Evolutionary conservation across 495 filamentous ascomycete species (phyloP).

Genomic region (Usnea hakonensis): DNA sequence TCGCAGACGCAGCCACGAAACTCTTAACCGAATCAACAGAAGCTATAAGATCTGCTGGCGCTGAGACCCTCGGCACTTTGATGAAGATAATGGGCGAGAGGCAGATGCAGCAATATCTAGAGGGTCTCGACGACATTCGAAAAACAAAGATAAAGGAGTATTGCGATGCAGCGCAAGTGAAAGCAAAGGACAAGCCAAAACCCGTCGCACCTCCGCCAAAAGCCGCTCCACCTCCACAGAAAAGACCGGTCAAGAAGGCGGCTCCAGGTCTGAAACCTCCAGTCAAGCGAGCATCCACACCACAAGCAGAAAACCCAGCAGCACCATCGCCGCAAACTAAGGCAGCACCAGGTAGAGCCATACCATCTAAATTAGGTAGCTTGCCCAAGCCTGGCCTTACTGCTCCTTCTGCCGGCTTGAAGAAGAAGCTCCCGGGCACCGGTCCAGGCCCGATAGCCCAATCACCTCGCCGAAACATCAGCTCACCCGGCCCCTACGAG

Average conservation of each 20-base stretch:
- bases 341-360: slow-evolving; percentile 47
- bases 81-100: slow-evolving; percentile 99
- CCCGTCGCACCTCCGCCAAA: slow-evolving; percentile 61
- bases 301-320: slow-evolving; percentile 44
- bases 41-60: slow-evolving; percentile 74
- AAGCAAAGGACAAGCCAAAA: slow-evolving; percentile 95
- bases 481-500: slow-evolving; percentile 49
- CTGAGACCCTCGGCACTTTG: slow-evolving; percentile 84
- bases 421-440: slow-evolving; percentile 57
- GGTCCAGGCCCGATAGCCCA: slow-evolving; percentile 42
- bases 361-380: slow-evolving; percentile 55
- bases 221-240: slow-evolving; percentile 35
- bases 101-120: slow-evolving; percentile 92
- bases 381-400: slow-evolving; percentile 60
- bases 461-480: slow-evolving; percentile 56
- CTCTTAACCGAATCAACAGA: slow-evolving; percentile 82
- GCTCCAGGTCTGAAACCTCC: slow-evolving; percentile 46
- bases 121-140: slow-evolving; percentile 89
- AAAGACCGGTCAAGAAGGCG: slow-evolving; percentile 43
- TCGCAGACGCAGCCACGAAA: slow-evolving; percentile 81
- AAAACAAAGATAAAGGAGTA: slow-evolving; percentile 96
- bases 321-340: slow-evolving; percentile 43
- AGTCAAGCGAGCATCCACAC: slow-evolving; percentile 49
- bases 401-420: slow-evolving; percentile 54
- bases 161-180: slow-evolving; percentile 85